Evolutionary conservation across 75 land plant genomes (phyloP), one percentile per base, ranked within the genome.

Genomic region (Pseudotsuga menziesii): DNA sequence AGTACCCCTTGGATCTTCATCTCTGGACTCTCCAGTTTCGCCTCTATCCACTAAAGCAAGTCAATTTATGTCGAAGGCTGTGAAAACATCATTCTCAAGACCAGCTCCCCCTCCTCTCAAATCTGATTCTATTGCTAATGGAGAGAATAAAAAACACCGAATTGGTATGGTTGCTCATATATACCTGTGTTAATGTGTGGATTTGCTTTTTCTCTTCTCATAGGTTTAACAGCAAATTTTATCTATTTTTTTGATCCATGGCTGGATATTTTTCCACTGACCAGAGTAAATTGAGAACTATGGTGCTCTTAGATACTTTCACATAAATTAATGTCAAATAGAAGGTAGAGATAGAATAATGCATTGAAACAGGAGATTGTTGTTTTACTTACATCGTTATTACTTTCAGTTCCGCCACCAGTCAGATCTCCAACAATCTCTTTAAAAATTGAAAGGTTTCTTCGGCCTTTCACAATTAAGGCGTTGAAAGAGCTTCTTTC

Each of bases 391-490:
- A 69, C 3, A 22, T 44, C 8, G 56, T 52, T 26, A 3, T 26
- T 59, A 5, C 70, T 67, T 61, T 56, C 86, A 84, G 88, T 86
- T 22, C 85, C 88, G 11, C 87, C 88, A 23, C 58, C 83, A 22
- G 17, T 55, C 4, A 80, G 77, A 64, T 66, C 76, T 62, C 75
- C 87, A 9, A 80, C 88, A 29, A 79, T 72, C 25, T 80, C 88
- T 72, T 62, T 84, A 32, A 83, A 77, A 67, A 80, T 86, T 64
- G 83, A 86, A 29, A 86, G 79, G 72, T 86, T 86, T 78, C 67
- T 86, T 22, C 82, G 86, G 2, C 88, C 88, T 74, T 86, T 84
- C 70, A 86, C 88, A 23, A 8, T 80, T 57, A 86, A 86, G 79
- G 88, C 88, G 9, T 75, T 84, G 48, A 86, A 80, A 77, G 86